phyloP scores from a whole-genome alignment of 495 filamentous ascomycete species.

The Alectoria sarmentosa region DNA sequence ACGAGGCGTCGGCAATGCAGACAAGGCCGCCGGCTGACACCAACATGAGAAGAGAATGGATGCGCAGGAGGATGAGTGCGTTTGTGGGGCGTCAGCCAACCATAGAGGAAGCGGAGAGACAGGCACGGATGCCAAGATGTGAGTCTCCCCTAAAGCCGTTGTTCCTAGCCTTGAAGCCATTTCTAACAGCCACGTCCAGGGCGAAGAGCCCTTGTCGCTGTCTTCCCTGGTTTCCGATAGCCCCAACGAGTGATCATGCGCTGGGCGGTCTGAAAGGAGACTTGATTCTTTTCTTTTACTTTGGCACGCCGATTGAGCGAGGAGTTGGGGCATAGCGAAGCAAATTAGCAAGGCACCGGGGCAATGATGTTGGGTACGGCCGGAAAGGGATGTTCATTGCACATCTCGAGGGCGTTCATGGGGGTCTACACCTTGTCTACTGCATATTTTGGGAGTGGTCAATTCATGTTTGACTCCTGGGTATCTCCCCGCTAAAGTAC shows the following conservation, averaged over 20 bases:
- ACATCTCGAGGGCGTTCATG: not conserved
- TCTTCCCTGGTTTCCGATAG: conserved; percentile 20
- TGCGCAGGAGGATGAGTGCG: conserved; percentile 3
- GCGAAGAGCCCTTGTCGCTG: conserved; percentile 17
- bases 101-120: conserved; percentile 18
- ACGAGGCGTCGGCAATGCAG: not conserved
- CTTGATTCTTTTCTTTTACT: not conserved
- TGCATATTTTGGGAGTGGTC: not conserved
- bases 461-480: not conserved
- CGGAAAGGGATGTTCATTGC: not conserved
- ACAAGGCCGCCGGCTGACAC: not conserved
- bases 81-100: not conserved
- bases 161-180: not conserved
- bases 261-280: not conserved
- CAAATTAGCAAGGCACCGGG: conserved; percentile 8
- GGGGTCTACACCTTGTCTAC: not conserved
- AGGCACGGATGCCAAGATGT: conserved; percentile 20
- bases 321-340: not conserved
- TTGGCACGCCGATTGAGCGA: not conserved
- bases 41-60: conserved; percentile 8
- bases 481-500: not conserved
- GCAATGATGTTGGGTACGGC: not conserved
- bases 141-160: not conserved
- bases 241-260: not conserved
- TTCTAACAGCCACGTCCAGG: not conserved